A percentile compares a stretch with the other conserved stretches of the same genome.
Conservation (phyloP, 1,284 basidiomycete species). For the Malassezia cuniculi region DNA sequence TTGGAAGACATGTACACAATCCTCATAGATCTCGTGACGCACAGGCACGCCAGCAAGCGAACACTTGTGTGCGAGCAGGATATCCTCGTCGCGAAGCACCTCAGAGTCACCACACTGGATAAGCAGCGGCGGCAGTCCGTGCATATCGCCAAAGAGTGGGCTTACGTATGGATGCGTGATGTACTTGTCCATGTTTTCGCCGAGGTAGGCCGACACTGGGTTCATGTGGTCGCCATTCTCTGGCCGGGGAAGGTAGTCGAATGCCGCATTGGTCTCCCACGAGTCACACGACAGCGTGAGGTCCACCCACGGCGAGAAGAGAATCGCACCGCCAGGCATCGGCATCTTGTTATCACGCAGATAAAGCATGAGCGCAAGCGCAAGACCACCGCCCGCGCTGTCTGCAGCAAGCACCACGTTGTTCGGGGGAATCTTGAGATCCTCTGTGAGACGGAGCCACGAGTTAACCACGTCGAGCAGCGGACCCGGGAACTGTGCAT, state of each 20-base stretch:
- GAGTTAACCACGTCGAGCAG: constrained; percentile 78
- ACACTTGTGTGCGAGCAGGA: constrained; percentile 87
- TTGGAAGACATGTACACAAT: constrained; percentile 53
- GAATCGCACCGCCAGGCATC: constrained; percentile 39
- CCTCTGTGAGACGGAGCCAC: constrained; percentile 74
- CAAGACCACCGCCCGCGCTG: constrained; percentile 80
- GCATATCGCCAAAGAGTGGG: constrained; percentile 78
- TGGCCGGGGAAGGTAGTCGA: constrained; percentile 47
- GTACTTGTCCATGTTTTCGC: constrained; percentile 65
- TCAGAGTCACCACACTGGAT: constrained; percentile 91
- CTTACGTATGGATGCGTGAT: constrained; percentile 87
- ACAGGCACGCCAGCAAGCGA: constrained; percentile 73
- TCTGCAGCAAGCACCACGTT: constrained; percentile 61
- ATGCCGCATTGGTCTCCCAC: constrained; percentile 78
- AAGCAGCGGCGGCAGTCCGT: constrained; percentile 72
- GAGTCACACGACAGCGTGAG: constrained; percentile 90
- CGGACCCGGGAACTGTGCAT: constrained; percentile 82
- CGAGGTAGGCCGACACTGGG: constrained; percentile 82
- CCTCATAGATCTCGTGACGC: constrained; percentile 81
- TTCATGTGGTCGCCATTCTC: constrained; percentile 72
- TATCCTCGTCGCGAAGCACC: constrained; percentile 80
- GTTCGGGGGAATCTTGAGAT: constrained; percentile 69
- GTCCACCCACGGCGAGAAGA: constrained; percentile 49
- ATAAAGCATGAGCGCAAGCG: constrained; percentile 78
- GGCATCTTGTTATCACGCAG: constrained; percentile 49